These are phyloP conservation scores for Trichocomaceae sp. DNA, from an alignment of 2,329 filamentous ascomycete genomes.

Conservation along the genomic window DNA sequence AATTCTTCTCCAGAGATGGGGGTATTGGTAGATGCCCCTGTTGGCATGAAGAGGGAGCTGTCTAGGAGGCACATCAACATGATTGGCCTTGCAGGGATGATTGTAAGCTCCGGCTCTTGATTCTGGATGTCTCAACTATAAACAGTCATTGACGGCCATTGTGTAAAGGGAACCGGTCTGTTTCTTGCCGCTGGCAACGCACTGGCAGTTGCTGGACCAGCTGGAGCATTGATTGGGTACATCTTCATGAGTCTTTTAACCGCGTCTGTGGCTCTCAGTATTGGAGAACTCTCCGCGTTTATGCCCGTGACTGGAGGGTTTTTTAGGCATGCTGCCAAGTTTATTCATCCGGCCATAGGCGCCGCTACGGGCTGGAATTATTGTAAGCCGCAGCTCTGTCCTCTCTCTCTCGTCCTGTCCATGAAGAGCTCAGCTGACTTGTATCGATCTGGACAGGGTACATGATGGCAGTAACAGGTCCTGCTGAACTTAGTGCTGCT, in stretches of 20 bases:
- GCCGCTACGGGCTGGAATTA: constrained; percentile 37
- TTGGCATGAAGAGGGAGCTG: constrained; percentile 1
- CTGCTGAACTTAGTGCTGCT: constrained; percentile 43
- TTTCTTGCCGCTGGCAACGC: too few relatives aligned
- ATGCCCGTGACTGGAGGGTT: too few relatives aligned
- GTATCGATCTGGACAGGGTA: too few relatives aligned
- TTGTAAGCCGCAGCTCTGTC: constrained; percentile 50
- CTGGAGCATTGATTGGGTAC: too few relatives aligned
- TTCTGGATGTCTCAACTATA: background rate
- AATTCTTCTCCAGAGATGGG: background rate
- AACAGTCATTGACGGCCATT: background rate
- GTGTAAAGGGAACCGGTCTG: background rate
- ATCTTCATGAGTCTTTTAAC: too few relatives aligned
- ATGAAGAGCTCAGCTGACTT: constrained; percentile 16
- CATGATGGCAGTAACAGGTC: too few relatives aligned
- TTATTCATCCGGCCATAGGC: too few relatives aligned
- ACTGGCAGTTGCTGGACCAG: too few relatives aligned
- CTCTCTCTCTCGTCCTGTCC: constrained; percentile 33
- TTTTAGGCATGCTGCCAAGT: too few relatives aligned
- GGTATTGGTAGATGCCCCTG: background rate
- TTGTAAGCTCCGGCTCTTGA: background rate
- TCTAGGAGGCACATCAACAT: constrained; percentile 3
- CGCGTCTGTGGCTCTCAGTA: constrained; percentile 18
- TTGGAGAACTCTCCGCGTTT: too few relatives aligned
- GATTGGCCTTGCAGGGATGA: constrained; percentile 4